Evolutionary conservation across 73 alveolate genomes (phyloP).

Genomic region (Vitrella brassicaformis): DNA sequence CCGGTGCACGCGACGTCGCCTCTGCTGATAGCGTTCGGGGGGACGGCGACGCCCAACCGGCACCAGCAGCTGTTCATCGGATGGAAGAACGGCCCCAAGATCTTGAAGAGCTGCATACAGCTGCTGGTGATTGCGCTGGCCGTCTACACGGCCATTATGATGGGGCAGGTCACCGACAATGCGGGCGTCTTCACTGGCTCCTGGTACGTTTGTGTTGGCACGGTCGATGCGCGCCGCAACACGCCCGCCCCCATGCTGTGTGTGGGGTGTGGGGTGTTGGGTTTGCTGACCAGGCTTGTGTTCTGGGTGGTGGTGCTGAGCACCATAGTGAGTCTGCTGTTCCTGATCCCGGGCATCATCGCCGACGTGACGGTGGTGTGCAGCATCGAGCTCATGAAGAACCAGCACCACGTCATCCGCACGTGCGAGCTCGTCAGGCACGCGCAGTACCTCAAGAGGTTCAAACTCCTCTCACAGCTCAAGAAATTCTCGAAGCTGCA

Average conservation of each 20-base stretch:
- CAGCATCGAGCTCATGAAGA: neutral
- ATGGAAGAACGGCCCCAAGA: neutral
- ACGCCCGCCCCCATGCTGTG: no score
- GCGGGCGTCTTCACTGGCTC: no score
- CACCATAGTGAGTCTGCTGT: no score
- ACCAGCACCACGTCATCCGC: neutral
- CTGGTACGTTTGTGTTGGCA: no score
- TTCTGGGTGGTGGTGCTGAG: no score
- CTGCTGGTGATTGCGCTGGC: neutral
- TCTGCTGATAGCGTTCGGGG: neutral
- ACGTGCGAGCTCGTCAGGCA: neutral
- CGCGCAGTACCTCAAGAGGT: neutral
- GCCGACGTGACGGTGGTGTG: no score
- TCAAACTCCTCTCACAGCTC: neutral
- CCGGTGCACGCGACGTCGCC: neutral
- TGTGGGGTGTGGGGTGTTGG: no score
- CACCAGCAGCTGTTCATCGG: neutral
- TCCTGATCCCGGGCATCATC: no score
- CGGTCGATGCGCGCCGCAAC: no score
- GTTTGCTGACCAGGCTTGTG: no score
- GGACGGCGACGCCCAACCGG: neutral
- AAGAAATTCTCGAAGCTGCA: neutral
- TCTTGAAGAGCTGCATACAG: neutral
- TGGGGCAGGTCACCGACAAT: neutral
- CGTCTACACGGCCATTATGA: neutral